Percentiles rank a stretch among this genome's conserved stretches.
Evolutionary conservation across 345 rosid species (phyloP).

Genomic region (Rhizophora mangle): DNA sequence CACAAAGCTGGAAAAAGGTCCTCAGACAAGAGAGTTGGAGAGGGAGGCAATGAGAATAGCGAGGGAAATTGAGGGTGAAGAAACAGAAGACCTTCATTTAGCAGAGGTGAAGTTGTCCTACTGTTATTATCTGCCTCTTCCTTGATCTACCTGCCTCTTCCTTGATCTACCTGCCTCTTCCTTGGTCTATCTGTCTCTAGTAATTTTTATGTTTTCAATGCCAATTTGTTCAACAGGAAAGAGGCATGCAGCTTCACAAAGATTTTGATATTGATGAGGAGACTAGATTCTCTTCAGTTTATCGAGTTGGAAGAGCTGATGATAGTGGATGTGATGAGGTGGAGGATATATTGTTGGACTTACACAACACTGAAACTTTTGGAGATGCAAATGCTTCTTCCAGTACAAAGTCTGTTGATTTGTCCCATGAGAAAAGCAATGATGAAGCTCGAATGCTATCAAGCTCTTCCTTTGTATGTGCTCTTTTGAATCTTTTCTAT

Average conservation of each 20-base stretch:
- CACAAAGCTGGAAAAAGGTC: conserved; percentile 74
- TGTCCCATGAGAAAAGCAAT: conserved; percentile 40
- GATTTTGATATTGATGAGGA: conserved; percentile 73
- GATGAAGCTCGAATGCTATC: conserved; percentile 41
- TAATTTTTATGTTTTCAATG: background rate
- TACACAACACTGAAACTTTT: conserved; percentile 54
- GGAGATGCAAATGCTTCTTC: conserved; percentile 46
- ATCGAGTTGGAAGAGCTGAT: conserved; percentile 47
- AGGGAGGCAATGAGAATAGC: conserved; percentile 79
- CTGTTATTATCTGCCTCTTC: conserved; percentile 15
- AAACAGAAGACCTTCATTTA: conserved; percentile 74
- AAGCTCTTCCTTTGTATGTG: conserved; percentile 46
- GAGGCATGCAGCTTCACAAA: conserved; percentile 61
- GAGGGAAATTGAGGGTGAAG: conserved; percentile 88
- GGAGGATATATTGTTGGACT: conserved; percentile 58
- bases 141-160: conserved; percentile 9
- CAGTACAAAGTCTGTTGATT: conserved; percentile 36
- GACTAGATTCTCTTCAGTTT: conserved; percentile 76
- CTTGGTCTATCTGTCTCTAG: conserved; percentile 1
- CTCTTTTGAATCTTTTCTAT: background rate
- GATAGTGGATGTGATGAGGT: conserved; percentile 76
- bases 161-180: conserved; percentile 9
- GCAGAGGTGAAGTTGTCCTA: conserved; percentile 61
- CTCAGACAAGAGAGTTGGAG: conserved; percentile 55
- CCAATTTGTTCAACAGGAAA: conserved; percentile 57